Base-by-base conservation (phyloP, 1,284 basidiomycete genomes). In the Ustilago lituana region DNA sequence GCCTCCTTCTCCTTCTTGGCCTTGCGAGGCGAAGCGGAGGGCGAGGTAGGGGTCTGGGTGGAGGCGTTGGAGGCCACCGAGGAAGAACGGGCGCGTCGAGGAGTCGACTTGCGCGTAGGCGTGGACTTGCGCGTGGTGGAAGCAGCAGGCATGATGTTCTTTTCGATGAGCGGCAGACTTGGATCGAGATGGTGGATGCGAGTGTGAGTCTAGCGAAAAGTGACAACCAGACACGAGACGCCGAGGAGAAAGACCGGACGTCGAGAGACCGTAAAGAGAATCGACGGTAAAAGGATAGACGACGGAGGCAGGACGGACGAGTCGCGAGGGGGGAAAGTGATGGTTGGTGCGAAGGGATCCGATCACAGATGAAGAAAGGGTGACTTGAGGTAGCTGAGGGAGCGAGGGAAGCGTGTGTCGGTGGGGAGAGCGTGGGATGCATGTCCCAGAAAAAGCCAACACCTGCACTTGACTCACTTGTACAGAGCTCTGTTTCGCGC, bases 1-100 rank as follows among this genome's bases (percentile, higher is more conserved):
- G 48, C 54, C 20, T 56, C 56, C 46, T 64, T 64, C 17, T 67
- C 56, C 57, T 70, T 70, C 38, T 54, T 63, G 50, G 58, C 49
- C 57, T 57, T 72, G 46, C 55, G 57, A 2, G 70, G 51, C 14
- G 73, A 70, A 12, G 71, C 53, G 38, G 66, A 52, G 36, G 69
- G 59, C 36, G 72, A 72, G 19, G 65, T 43, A 26, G 69, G 58
- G 8, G 50, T 33, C n/a, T 54, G 33, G 22, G 62, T 62, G 35
- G 74, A 76, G 32, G 67, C 63, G 62, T 77, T 76, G 55, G 76
- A 78, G 8, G 68, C 58, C 14, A 78, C 74, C 39, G 74, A 77
- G 35, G 75, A 77, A 19, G 76, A 78, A 36, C 76, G 72, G 27
- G 66, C 74, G 43, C 76, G 72, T 38, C 76, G 74, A 35, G 76